A percentile compares a stretch with the other conserved stretches of the same genome.
These are phyloP conservation scores for Sporothrix phasma DNA, from an alignment of 2,329 filamentous ascomycete species.

Conservation along the genomic window DNA sequence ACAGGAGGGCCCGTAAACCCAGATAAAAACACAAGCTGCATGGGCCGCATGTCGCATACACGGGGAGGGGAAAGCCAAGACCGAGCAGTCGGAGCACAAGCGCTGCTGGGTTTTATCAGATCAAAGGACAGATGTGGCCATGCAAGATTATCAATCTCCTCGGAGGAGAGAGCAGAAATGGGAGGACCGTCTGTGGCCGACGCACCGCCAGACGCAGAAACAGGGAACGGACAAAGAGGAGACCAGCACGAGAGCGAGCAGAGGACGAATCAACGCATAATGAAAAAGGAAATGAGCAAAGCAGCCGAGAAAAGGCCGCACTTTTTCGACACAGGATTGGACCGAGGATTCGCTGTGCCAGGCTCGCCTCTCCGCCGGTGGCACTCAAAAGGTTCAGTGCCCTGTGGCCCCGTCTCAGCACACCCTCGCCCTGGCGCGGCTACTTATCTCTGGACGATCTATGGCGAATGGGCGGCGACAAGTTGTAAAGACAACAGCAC, in stretches of 20 bases:
- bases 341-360: too few species aligned
- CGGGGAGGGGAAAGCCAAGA: neutral
- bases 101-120: constrained; percentile 12
- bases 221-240: neutral
- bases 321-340: neutral
- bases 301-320: neutral
- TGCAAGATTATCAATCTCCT: constrained; percentile 20
- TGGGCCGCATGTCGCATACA: neutral
- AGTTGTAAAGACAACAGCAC: neutral
- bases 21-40: neutral
- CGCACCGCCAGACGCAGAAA: neutral
- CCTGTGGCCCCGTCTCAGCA: neutral
- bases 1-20: neutral
- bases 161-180: neutral
- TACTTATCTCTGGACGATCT: constrained; percentile 12
- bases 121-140: constrained; percentile 8
- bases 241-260: neutral
- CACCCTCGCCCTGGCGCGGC: neutral
- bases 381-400: too few species aligned
- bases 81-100: neutral
- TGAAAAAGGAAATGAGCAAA: neutral
- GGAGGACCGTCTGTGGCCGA: neutral
- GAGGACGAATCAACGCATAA: neutral
- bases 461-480: constrained; percentile 10
- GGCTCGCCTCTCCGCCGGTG: neutral